Percentiles rank a stretch among this genome's conserved stretches.
These are phyloP conservation scores for Microstroma glucosiphilum DNA, from an alignment of 1,284 basidiomycete species.

Conservation along the genomic window DNA sequence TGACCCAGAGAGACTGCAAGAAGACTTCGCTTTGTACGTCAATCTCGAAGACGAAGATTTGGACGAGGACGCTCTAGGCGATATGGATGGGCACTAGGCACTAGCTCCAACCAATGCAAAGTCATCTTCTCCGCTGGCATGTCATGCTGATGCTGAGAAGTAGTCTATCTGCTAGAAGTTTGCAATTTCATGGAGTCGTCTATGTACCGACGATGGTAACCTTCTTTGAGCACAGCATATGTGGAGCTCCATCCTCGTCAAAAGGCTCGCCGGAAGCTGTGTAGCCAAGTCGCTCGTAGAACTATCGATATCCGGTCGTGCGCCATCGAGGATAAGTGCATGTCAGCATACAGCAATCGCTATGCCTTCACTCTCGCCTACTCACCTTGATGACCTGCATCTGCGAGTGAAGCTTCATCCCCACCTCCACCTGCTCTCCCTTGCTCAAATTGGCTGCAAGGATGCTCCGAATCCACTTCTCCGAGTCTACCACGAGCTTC, in stretches of 20 bases:
- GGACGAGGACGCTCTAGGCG: neutral
- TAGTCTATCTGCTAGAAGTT: too few species aligned
- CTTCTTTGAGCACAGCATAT: neutral
- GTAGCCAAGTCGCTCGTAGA: slow-evolving; percentile 6
- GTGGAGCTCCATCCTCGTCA: slow-evolving; percentile 5
- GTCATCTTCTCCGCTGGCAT: too few species aligned
- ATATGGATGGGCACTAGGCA: too few species aligned
- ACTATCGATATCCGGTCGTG: too few species aligned
- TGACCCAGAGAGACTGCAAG: slow-evolving; percentile 7
- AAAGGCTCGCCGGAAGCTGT: neutral
- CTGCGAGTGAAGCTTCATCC: neutral
- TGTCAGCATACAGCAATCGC: too few species aligned
- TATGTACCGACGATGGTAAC: neutral
- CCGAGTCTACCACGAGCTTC: neutral
- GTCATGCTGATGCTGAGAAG: too few species aligned
- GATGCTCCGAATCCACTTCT: neutral
- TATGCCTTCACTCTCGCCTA: neutral
- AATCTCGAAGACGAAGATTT: neutral
- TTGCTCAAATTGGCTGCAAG: neutral
- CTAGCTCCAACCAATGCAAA: too few species aligned
- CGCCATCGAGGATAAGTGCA: too few species aligned
- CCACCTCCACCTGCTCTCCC: neutral
- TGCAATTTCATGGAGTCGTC: too few species aligned
- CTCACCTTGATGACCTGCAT: slow-evolving; percentile 1
- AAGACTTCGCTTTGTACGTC: slow-evolving; percentile 3